A percentile compares a stretch with the other conserved stretches of the same genome.
Evolutionary conservation across 192 early-diverging fungal genomes (phyloP).

Genomic region (Borealophlyctis nickersoniae): DNA sequence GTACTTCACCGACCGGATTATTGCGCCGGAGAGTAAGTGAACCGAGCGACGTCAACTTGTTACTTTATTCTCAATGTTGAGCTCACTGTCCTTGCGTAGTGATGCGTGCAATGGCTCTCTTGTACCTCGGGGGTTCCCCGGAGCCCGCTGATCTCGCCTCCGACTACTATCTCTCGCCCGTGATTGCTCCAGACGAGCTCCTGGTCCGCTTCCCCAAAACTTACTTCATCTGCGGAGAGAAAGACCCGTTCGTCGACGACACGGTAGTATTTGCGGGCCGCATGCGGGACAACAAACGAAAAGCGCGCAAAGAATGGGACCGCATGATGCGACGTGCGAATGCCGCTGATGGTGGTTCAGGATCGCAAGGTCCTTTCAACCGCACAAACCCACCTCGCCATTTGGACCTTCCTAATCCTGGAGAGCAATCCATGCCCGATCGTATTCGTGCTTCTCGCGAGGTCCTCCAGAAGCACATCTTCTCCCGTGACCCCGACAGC

Average conservation of each 20-base stretch:
- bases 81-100: conserved; percentile 26
- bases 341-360: background rate
- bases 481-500: conserved; percentile 42
- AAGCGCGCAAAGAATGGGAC: conserved; percentile 46
- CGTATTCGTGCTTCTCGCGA: background rate
- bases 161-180: conserved; percentile 83
- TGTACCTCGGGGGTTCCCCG: conserved; percentile 84
- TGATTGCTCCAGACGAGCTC: conserved; percentile 79
- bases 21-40: conserved; percentile 64
- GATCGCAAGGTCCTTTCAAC: no score
- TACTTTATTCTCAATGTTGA: conserved; percentile 15
- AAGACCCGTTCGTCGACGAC: conserved; percentile 97
- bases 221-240: conserved; percentile 89
- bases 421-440: background rate
- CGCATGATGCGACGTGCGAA: conserved; percentile 25
- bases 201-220: conserved; percentile 87
- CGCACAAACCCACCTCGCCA: no score
- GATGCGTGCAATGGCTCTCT: conserved; percentile 68
- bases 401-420: no score
- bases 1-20: conserved; percentile 84
- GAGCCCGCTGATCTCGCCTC: conserved; percentile 66
- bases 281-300: conserved; percentile 76
- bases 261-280: conserved; percentile 87
- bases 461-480: conserved; percentile 36
- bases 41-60: conserved; percentile 35